Percentiles rank a stretch among this genome's conserved stretches.
phyloP scores from a whole-genome alignment of 805 yeast genomes.

The Hyphopichia homilentoma region DNA sequence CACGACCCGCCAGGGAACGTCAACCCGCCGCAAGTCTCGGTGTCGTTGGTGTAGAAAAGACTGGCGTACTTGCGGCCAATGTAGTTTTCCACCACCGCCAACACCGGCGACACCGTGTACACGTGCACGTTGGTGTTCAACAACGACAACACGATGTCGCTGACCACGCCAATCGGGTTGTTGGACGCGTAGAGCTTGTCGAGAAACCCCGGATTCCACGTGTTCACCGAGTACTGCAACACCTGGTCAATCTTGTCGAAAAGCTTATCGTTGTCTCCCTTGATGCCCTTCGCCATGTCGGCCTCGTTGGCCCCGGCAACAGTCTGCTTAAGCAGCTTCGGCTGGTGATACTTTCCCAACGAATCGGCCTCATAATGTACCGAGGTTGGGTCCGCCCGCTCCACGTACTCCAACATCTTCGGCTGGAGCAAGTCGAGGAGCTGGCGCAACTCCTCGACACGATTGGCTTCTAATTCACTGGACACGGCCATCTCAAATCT shows the following conservation, averaged over 20 bases:
- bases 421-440: constrained; percentile 51
- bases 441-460: constrained; percentile 55
- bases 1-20: constrained; percentile 88
- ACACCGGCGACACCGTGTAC: constrained; percentile 77
- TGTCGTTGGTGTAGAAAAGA: constrained; percentile 45
- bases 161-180: constrained; percentile 76
- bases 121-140: constrained; percentile 85
- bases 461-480: constrained; percentile 40
- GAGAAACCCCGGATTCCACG: constrained; percentile 85
- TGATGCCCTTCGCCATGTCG: constrained; percentile 19
- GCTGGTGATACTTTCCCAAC: constrained; percentile 52
- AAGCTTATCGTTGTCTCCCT: constrained; percentile 41
- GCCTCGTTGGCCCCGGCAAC: constrained; percentile 30
- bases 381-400: constrained; percentile 38
- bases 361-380: constrained; percentile 31
- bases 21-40: constrained; percentile 66
- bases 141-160: constrained; percentile 64
- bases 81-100: constrained; percentile 69
- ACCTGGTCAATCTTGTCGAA: constrained; percentile 51
- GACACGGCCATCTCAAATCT: too few relatives aligned
- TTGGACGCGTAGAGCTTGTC: constrained; percentile 85
- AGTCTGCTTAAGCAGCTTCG: constrained; percentile 39
- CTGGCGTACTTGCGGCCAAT: constrained; percentile 66
- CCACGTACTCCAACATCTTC: constrained; percentile 50
- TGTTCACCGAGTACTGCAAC: constrained; percentile 65